Percentiles rank a stretch among this genome's conserved stretches.
Evolutionary conservation across 2,329 filamentous ascomycete genomes (phyloP).

Genomic region (Laburnicola sp.): DNA sequence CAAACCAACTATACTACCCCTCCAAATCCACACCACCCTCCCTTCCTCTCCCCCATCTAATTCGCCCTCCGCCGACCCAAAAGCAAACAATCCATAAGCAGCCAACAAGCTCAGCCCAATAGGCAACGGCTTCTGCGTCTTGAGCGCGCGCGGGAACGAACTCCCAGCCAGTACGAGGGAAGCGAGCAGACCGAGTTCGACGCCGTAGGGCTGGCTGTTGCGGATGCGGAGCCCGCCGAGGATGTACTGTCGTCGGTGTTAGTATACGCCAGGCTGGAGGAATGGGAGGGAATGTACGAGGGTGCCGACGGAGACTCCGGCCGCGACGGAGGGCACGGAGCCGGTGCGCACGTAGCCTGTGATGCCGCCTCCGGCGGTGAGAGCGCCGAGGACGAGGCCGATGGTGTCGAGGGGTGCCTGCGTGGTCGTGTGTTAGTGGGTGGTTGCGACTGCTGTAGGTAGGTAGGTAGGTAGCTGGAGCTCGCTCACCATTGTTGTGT

Average conservation of each 20-base stretch:
- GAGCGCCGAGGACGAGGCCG: conserved; percentile 75
- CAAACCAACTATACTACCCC: too few relatives aligned
- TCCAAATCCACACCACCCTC: neutral
- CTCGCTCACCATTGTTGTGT: conserved; percentile 8
- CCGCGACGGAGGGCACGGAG: conserved; percentile 82
- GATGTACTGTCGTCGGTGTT: conserved; percentile 58
- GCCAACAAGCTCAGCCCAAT: conserved; percentile 77
- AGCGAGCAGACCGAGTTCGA: conserved; percentile 87
- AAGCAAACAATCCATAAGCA: conserved; percentile 75
- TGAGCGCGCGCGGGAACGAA: conserved; percentile 83
- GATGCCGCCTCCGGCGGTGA: conserved; percentile 85
- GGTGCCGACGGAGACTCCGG: conserved; percentile 79
- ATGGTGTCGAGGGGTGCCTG: conserved; percentile 57
- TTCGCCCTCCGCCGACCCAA: conserved; percentile 64
- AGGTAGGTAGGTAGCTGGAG: neutral
- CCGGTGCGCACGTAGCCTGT: conserved; percentile 83
- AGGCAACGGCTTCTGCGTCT: conserved; percentile 80
- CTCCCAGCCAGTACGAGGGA: conserved; percentile 82
- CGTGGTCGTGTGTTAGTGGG: conserved; percentile 4
- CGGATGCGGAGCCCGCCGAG: conserved; percentile 81
- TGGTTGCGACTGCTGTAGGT: neutral
- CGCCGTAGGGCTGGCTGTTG: conserved; percentile 73
- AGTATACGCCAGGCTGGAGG: neutral
- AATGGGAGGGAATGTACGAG: conserved; percentile 49
- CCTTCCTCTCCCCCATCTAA: neutral